Evolutionary conservation across 306 rosid species (phyloP).

Genomic region (Cicer yamashitae): DNA sequence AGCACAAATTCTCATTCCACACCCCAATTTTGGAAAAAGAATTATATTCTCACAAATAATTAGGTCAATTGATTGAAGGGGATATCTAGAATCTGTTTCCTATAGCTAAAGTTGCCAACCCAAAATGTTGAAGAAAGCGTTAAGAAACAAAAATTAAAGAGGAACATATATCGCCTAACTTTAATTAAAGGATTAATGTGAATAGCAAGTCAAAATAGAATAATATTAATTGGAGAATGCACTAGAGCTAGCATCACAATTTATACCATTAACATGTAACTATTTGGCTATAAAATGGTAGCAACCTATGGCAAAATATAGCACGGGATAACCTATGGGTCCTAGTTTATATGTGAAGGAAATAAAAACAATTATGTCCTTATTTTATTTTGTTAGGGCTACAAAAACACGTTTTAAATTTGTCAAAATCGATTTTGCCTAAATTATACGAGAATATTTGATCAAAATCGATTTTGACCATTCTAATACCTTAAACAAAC

Average conservation of each 20-base stretch:
- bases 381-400: no score
- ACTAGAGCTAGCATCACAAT: conserved; percentile 26
- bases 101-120: conserved; percentile 5
- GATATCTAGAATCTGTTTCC: background rate
- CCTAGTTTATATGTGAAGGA: background rate
- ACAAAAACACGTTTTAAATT: background rate
- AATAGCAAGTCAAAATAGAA: conserved; percentile 17
- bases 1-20: conserved; percentile 30
- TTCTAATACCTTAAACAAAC: no score
- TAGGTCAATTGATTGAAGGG: conserved; percentile 14
- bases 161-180: conserved; percentile 26
- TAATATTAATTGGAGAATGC: conserved; percentile 1
- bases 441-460: no score
- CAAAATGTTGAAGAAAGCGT: conserved; percentile 10
- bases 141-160: conserved; percentile 21
- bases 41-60: conserved; percentile 46
- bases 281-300: conserved; percentile 36
- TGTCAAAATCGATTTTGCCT: background rate
- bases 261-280: conserved; percentile 15
- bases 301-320: background rate
- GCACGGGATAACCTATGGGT: background rate
- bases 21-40: conserved; percentile 22
- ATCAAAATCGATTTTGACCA: no score
- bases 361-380: no score
- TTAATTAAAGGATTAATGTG: background rate